Evolutionary conservation across 306 rosid genomes (phyloP), one percentile per base, ranked within the genome.

Genomic region (Vachellia collinsii): DNA sequence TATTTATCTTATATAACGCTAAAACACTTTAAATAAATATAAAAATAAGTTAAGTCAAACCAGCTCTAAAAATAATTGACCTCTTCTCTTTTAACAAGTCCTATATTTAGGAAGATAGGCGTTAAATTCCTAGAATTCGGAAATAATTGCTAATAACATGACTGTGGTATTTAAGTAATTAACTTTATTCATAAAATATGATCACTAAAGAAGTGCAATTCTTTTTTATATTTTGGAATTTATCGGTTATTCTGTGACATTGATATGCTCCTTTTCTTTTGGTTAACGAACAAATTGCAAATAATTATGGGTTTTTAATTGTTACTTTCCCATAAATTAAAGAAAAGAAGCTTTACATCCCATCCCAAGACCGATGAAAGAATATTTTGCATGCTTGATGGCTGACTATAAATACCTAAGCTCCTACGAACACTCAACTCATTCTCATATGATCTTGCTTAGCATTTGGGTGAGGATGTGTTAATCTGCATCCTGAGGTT

Each of bases 401-500:
- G 72, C 74, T 71, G 72, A 43, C 43, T 92, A 90, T 89, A 92
- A 89, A 90, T 89, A 61, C 80, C 36, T 9, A 59, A 43, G 61
- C 47, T 50, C 10, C 70, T 16, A 71, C 70, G 43, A 77, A 48
- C 66, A 51, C 80, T 82, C 73, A 53, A 72, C 70, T 66, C 41
- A 42, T 29, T 29, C 34, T 29, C 34, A 29, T 29, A 29, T 29
- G 1, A 29, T 29, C 34, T 29, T 29, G 20, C 4, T 50, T 50
- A 4, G 20, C n/a, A 29, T 80, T 86, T 77, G 85, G 87, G 63
- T 78, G n/a, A 70, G 84, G 87, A 87, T 78, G 7, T 39, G 89
- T 34, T 84, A 87, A 87, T 87, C 90, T 78, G 84, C 84, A 87
- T 87, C 90, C 87, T 78, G 87, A 75, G 90, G 99, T 92, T 88